phyloP scores from a whole-genome alignment of 2,329 filamentous ascomycete species.

The Penicillium sp. region DNA sequence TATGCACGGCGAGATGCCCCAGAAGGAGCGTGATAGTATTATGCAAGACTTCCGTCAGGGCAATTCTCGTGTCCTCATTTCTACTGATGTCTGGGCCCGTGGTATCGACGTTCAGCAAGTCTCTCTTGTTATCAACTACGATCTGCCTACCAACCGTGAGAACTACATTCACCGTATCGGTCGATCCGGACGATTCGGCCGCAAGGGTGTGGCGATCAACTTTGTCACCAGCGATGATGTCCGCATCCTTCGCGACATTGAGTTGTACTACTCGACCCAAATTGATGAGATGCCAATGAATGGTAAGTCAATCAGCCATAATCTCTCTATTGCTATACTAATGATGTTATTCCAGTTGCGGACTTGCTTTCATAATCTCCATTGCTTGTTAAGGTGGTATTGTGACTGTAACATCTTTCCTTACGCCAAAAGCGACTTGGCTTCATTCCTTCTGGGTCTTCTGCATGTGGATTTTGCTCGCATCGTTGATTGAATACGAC shows the following conservation, averaged over 20 bases:
- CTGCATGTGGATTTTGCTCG: neutral
- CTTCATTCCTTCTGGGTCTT: neutral
- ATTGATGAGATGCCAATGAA: constrained; percentile 99
- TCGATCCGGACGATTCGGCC: constrained; percentile 98
- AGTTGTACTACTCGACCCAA: constrained; percentile 99
- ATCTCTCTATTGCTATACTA: neutral
- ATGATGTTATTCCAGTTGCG: constrained; percentile 25
- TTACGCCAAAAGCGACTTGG: constrained; percentile 7
- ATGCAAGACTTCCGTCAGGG: constrained; percentile 99
- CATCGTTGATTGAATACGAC: neutral
- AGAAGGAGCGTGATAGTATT: constrained; percentile 95
- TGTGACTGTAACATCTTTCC: constrained; percentile 6
- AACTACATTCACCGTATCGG: constrained; percentile 99
- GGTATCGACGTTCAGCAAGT: constrained; percentile 99
- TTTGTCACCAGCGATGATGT: constrained; percentile 99
- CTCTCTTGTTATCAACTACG: constrained; percentile 99
- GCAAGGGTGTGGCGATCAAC: constrained; percentile 99
- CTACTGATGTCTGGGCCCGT: constrained; percentile 95
- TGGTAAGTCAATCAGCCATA: constrained; percentile 55
- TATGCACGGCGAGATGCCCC: constrained; percentile 99
- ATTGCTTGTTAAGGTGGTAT: neutral
- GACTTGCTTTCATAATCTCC: constrained; percentile 36
- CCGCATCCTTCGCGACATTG: constrained; percentile 99
- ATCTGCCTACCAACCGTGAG: constrained; percentile 96
- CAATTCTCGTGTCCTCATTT: constrained; percentile 96